Evolutionary conservation across 306 rosid genomes (phyloP).

Genomic region (Canavalia ensiformis): DNA sequence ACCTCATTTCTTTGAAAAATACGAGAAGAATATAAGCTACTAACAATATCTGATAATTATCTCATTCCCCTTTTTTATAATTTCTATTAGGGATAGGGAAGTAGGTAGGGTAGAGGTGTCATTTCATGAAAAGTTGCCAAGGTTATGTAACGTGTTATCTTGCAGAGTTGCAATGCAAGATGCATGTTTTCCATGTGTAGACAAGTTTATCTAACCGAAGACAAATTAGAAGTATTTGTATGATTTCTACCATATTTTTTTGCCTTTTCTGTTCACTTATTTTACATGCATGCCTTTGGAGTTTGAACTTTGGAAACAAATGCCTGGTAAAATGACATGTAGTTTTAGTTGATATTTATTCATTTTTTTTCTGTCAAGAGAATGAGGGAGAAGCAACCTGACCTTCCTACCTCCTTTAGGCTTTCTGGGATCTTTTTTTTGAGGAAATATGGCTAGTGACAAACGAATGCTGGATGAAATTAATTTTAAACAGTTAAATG

Average conservation of each 20-base stretch:
- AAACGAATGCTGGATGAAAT: too few species aligned
- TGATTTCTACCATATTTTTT: background rate
- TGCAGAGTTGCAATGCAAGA: constrained; percentile 18
- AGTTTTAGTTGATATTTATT: background rate
- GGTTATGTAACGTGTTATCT: constrained; percentile 9
- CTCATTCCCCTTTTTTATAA: background rate
- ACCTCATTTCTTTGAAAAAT: constrained; percentile 28
- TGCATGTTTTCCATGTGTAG: constrained; percentile 8
- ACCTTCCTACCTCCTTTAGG: too few species aligned
- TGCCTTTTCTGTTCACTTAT: background rate
- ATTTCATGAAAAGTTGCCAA: background rate
- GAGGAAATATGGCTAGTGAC: too few species aligned
- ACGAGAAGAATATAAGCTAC: constrained; percentile 1
- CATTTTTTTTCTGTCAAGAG: background rate
- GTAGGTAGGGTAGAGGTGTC: background rate
- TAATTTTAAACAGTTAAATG: too few species aligned
- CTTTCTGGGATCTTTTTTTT: too few species aligned
- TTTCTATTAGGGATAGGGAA: background rate
- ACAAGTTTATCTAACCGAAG: background rate
- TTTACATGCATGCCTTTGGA: background rate
- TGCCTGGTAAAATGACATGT: background rate
- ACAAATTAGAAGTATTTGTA: background rate
- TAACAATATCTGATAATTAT: background rate
- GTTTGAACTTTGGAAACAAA: background rate
- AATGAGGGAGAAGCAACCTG: background rate